These are phyloP conservation scores for Pichia kudriavzevii DNA, from an alignment of 1,139 yeast species.

Conservation along the genomic window DNA sequence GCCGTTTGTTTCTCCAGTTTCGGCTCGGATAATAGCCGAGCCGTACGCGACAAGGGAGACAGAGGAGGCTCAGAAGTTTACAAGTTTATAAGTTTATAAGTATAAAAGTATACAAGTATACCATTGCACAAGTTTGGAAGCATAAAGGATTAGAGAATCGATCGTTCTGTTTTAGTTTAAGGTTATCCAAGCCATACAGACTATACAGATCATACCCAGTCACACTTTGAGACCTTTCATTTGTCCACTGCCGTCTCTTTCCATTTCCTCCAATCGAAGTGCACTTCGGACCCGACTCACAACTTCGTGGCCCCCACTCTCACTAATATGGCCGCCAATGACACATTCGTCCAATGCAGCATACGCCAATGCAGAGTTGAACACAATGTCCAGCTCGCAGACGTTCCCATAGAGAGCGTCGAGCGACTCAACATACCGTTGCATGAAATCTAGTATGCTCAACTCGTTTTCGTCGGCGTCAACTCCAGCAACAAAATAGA, in stretches of 20 bases:
- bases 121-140: too few species aligned
- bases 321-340: constrained; percentile 77
- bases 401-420: constrained; percentile 96
- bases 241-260: neutral
- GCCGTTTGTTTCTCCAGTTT: too few species aligned
- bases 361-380: constrained; percentile 91
- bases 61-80: too few species aligned
- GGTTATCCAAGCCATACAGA: too few species aligned
- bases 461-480: constrained; percentile 83
- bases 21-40: too few species aligned
- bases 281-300: constrained; percentile 71
- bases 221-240: too few species aligned
- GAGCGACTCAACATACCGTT: constrained; percentile 93
- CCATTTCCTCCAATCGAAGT: constrained; percentile 56
- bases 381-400: constrained; percentile 86
- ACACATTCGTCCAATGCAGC: constrained; percentile 84
- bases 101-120: too few species aligned
- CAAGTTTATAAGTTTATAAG: too few species aligned
- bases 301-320: constrained; percentile 75
- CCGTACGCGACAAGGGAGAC: too few species aligned
- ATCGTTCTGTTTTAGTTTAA: too few species aligned
- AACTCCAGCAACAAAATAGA: constrained; percentile 83
- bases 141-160: too few species aligned
- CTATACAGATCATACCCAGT: too few species aligned
- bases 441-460: constrained; percentile 76